Conservation (phyloP, 371 early-diverging fungal genomes). For the Mucor velutinosus region DNA sequence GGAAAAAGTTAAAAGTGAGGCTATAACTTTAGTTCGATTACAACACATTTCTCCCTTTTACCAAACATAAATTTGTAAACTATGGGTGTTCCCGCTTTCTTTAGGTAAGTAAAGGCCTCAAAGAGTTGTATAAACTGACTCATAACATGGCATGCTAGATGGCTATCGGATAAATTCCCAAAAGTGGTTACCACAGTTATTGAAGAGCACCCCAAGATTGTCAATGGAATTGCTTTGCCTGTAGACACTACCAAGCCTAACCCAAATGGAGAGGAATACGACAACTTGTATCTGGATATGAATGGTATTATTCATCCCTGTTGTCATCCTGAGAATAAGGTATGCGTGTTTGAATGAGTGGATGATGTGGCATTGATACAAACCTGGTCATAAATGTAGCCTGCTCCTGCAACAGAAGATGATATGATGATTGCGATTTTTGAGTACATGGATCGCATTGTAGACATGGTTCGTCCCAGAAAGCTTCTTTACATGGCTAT, state of each 20-base stretch:
- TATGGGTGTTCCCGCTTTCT: conserved; percentile 89
- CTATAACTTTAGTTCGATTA: conserved; percentile 6
- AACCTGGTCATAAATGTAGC: conserved; percentile 43
- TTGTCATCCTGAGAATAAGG: conserved; percentile 93
- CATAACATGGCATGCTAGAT: conserved; percentile 49
- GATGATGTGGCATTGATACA: background rate
- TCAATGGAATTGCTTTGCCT: conserved; percentile 78
- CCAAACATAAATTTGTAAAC: background rate
- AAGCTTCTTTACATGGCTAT: conserved; percentile 97
- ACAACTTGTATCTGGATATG: conserved; percentile 99
- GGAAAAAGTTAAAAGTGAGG: background rate
- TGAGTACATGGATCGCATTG: conserved; percentile 93
- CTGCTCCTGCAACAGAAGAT: conserved; percentile 90
- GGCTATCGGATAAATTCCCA: conserved; percentile 96
- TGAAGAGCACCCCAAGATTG: conserved; percentile 71
- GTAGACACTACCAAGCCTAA: conserved; percentile 91
- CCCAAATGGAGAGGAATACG: conserved; percentile 92
- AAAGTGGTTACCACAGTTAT: conserved; percentile 79
- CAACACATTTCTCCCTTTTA: conserved; percentile 6
- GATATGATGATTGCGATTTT: conserved; percentile 96
- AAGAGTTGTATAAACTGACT: background rate
- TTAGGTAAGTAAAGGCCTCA: conserved; percentile 44
- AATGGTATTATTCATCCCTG: conserved; percentile 99
- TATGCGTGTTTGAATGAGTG: conserved; percentile 7
- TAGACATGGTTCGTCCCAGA: conserved; percentile 90